These are phyloP conservation scores for Saccharum hybrid DNA, from an alignment of 202 grass and related monocot species.

Conservation along the genomic window DNA sequence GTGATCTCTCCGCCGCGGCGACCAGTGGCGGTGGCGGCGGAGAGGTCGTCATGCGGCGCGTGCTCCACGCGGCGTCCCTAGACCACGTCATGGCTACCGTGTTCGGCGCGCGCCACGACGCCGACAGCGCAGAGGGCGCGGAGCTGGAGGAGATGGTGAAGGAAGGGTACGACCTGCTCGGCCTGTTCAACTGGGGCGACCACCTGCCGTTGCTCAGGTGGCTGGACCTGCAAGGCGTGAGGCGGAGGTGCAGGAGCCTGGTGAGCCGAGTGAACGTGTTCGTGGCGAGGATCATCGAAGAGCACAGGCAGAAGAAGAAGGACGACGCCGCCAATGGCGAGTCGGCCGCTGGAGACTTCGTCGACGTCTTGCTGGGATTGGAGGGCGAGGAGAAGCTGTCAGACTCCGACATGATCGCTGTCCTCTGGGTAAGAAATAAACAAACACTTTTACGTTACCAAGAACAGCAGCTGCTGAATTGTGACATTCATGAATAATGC, in stretches of 20 bases:
- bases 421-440: conserved; percentile 73
- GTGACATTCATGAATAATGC: not conserved
- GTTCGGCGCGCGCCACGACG: conserved; percentile 61
- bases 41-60: conserved; percentile 35
- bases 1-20: not conserved
- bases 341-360: conserved; percentile 52
- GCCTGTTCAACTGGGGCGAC: conserved; percentile 80
- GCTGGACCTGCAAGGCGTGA: conserved; percentile 72
- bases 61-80: conserved; percentile 68
- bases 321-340: not conserved
- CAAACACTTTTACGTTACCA: not conserved
- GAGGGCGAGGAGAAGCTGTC: conserved; percentile 69
- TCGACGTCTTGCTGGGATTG: conserved; percentile 67
- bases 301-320: conserved; percentile 53
- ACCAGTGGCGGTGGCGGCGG: conserved; percentile 5
- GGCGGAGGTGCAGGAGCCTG: conserved; percentile 59
- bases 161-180: conserved; percentile 73
- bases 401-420: conserved; percentile 74
- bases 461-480: not conserved
- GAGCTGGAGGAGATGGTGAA: conserved; percentile 71
- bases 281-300: conserved; percentile 60
- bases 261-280: conserved; percentile 62
- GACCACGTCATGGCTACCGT: conserved; percentile 66
- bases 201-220: conserved; percentile 71
- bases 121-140: conserved; percentile 44